These are phyloP conservation scores for Glonium stellatum DNA, from an alignment of 495 filamentous ascomycete genomes.

Conservation along the genomic window DNA sequence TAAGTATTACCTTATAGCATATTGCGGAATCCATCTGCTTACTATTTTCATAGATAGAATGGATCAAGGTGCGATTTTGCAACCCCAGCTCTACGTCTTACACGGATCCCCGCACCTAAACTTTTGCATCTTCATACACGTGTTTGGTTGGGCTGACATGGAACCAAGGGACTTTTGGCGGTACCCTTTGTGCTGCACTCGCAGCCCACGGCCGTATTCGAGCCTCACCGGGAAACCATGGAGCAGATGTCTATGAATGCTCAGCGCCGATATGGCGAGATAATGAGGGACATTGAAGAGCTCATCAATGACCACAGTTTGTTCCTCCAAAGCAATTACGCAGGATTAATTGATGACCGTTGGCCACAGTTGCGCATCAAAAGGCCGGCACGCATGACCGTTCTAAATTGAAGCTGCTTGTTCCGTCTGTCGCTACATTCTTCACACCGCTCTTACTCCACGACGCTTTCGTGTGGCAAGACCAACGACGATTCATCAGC, in stretches of 20 bases:
- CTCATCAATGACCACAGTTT: constrained; percentile 89
- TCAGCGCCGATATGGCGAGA: constrained; percentile 84
- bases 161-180: constrained; percentile 67
- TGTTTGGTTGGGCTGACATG: constrained; percentile 20
- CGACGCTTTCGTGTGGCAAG: constrained; percentile 87
- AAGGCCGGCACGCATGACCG: constrained; percentile 52
- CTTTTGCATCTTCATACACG: neutral
- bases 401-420: constrained; percentile 88
- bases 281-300: constrained; percentile 86
- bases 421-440: constrained; percentile 82
- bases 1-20: constrained; percentile 33
- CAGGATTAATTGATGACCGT: neutral
- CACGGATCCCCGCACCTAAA: neutral
- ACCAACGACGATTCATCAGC: constrained; percentile 75
- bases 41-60: constrained; percentile 48
- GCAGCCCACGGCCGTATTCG: constrained; percentile 78
- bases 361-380: constrained; percentile 58
- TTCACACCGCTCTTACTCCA: constrained; percentile 82
- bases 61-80: constrained; percentile 51
- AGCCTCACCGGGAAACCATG: constrained; percentile 52
- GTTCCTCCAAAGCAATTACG: constrained; percentile 11
- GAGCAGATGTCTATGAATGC: constrained; percentile 57
- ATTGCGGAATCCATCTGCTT: neutral
- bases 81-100: neutral
- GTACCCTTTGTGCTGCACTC: constrained; percentile 97